Evolutionary conservation across 2,329 filamentous ascomycete species (phyloP), one percentile per base, ranked within the genome.

Genomic region (Penicillium carneum): DNA sequence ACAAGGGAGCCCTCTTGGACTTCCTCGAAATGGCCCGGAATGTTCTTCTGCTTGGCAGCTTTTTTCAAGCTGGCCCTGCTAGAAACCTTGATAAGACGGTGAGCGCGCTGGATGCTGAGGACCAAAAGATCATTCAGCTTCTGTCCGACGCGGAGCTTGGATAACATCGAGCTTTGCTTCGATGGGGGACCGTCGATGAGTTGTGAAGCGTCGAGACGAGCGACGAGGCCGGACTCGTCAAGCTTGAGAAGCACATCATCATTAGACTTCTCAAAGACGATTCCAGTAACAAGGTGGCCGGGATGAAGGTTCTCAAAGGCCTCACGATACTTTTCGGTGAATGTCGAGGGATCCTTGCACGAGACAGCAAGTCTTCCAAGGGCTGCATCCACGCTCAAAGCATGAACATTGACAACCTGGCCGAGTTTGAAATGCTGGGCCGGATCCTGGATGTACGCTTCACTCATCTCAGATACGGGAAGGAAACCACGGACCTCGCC

Each of bases 391-490:
- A 97, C 87, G 51, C 89, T 90, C 36, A 97, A 78, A n/a, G 96
- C 88, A 71, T 94, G 91, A 20, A 97, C 91, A 71, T 88, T 96
- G 67, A 99, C 90, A 1, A 96, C 94, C 76, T 99, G 95, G 0
- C 95, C 96, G 45, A 88, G 80, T 38, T 90, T 88, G 81, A 99
- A 99, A 78, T 98, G 93, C 72, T 96, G 88, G 47, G 86, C 87
- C 4, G 95, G 93, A 72, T 97, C 91, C 68, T 90, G 87, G 71
- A 99, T 97, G 73, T 90, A 97, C 11, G 93, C 93, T 76, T 99
- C 95, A 75, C 95, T 98, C 95, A 99, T 99, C 78, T 99, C 94
- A 1, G 91, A 91, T 0, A 96, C 89, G 2, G 95, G 95, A 57
- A 99, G 84, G 81, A 96, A 99, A 9, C 90, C 96, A 66, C 88